Base-by-base conservation (phyloP, 805 yeast species). In the Crinitomyces ghanaensis region DNA sequence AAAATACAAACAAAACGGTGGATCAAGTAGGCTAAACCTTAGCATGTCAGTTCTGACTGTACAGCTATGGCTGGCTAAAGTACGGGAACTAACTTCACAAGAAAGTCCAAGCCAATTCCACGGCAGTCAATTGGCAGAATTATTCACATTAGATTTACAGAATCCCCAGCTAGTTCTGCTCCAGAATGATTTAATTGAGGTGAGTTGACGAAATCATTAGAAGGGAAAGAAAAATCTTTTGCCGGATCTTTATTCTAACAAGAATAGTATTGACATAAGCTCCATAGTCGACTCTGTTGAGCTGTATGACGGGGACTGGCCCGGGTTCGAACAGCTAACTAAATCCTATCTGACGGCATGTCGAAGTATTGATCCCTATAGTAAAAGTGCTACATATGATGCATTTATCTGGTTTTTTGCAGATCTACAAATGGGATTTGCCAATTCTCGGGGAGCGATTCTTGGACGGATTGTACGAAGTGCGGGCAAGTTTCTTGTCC, bases 331-430 rank as follows among this genome's bases (percentile, higher is more conserved):
- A 27, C 66, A 63, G 30, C 56, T 74, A 44, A 57, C 67, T 1
- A 48, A 49, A 2, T 56, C 72, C 2, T 77, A 72, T 47, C 46
- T 77, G 9, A 47, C 50, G 22, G 59, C 70, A 33, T 57, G 72
- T 37, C 54, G 64, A 26, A 68, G 70, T 37, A 51, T 74, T 16
- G 63, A 73, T 43, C 77, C 82, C 0, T 58, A 68, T 59, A 63
- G 74, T 2, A 36, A 57, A 5, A 49, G 60, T 29, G 63, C 59
- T 21, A 65, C 74, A 24, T 72, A 68, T 44, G 79, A 72, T 40
- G 50, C 71, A 17, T 68, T 63, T 39, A 64, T 69, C 15, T 56
- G 59, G 27, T 66, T 64, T 38, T 48, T 72, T 26, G 62, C 59
- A 33, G 65, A 55, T 43, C 49, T 53, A 42, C 72, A 50, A 39